Base-by-base conservation (phyloP, 768 basidiomycete genomes). In the Termitomyces sp. region DNA sequence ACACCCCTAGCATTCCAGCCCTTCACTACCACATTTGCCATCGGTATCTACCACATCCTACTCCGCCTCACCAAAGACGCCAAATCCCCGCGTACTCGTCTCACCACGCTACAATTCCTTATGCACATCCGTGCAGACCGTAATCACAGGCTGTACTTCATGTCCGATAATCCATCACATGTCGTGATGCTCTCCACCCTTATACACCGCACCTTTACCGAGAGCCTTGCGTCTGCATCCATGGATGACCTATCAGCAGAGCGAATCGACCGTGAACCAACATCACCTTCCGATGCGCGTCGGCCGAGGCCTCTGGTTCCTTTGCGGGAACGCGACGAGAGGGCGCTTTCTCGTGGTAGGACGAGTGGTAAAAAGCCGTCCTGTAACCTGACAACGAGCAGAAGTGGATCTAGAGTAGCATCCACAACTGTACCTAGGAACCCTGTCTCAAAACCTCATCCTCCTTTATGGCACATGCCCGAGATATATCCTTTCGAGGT, bases 61-160 rank as follows among this genome's bases (percentile, higher is more conserved):
- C 62, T 89, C 14, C 68, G 72, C 19, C 66, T 87, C 14, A 64
- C 79, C 4, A 63, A 69, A 0, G 66, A 72, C 21, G 77, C 79
- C 2, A 76, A 72, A 58, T 82, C 83, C 9, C 62, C 82, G 0
- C 74, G 81, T 40, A 86, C 88, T 0, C 76, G 91, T 22, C 66
- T 98, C 17, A 74, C 83, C 12, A 77, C 87, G 4, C 73, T 98
- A 19, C 91, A 93, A 65, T 97, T 96, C 75, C 67, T 97, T 59
- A 84, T 94, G 75, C 84, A 92, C 14, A 74, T 98, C 19, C 79
- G 96, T 53, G 93, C 90, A 0, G 95, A 97, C 65, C 83, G 90
- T 0, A 89, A 94, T 61, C 96, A 99, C 64, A 78, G 87, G 11
- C 64, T 98, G 40, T 97, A 86, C 67, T 86, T 87, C 54, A 77